Percentiles rank a stretch among this genome's conserved stretches.
phyloP scores from a whole-genome alignment of 306 rosid species.

The Pyrus communis region DNA sequence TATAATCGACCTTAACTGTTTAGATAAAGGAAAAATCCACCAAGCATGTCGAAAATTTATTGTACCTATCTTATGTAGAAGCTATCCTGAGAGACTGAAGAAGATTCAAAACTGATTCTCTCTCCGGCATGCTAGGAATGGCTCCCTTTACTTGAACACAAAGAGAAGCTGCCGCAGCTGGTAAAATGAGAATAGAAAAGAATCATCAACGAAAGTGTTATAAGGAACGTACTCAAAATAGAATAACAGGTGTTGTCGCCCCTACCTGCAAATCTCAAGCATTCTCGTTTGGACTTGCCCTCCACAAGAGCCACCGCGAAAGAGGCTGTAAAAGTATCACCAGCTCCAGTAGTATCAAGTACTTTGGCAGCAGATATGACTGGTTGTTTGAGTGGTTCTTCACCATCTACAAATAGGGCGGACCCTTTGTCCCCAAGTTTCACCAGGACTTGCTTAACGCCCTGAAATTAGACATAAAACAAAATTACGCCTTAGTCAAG shows the following conservation, averaged over 20 bases:
- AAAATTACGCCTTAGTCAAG: background rate
- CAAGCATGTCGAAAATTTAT: background rate
- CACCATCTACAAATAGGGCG: slow-evolving; percentile 71
- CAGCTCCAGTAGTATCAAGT: slow-evolving; percentile 88
- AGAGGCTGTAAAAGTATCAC: slow-evolving; percentile 89
- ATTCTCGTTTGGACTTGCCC: slow-evolving; percentile 64
- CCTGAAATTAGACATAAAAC: slow-evolving; percentile 41
- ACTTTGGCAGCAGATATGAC: slow-evolving; percentile 51
- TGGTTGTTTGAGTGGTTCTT: slow-evolving; percentile 70
- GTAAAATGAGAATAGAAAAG: background rate
- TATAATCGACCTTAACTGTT: background rate
- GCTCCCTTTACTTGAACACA: slow-evolving; percentile 98
- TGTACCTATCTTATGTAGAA: background rate
- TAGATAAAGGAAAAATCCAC: background rate
- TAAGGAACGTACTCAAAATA: background rate
- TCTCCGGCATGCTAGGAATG: slow-evolving; percentile 91
- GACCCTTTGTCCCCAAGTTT: slow-evolving; percentile 87
- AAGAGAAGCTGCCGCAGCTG: slow-evolving; percentile 96
- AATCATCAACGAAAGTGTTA: background rate
- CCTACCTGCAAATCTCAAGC: slow-evolving; percentile 76
- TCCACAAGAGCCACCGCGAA: slow-evolving; percentile 85
- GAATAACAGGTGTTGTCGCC: background rate
- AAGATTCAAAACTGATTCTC: slow-evolving; percentile 63
- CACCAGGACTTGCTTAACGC: slow-evolving; percentile 78
- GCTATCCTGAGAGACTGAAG: slow-evolving; percentile 37